Evolutionary conservation across 768 basidiomycete genomes (phyloP).

Genomic region (Podaxis sp.): DNA sequence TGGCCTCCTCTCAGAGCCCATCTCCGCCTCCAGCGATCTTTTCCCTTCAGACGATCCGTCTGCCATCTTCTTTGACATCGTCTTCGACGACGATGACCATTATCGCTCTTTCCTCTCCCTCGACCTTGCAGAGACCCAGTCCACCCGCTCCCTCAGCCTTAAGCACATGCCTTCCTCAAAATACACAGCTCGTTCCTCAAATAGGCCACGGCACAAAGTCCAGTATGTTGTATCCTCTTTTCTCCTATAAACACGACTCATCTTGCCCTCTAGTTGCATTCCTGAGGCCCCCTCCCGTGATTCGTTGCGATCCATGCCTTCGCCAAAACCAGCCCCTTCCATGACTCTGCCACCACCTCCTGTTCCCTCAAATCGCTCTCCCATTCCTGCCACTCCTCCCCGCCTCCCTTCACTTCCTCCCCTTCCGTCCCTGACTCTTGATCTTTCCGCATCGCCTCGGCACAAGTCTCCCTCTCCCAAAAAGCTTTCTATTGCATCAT

Average conservation of each 20-base stretch:
- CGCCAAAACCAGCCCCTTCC: conserved; percentile 57
- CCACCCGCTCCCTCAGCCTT: conserved; percentile 34
- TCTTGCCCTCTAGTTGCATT: conserved; percentile 20
- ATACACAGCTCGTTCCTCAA: conserved; percentile 7
- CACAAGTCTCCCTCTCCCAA: conserved; percentile 16
- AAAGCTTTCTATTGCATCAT: conserved; percentile 17
- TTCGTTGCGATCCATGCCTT: conserved; percentile 47
- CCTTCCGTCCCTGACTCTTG: conserved; percentile 22
- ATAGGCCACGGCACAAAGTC: conserved; percentile 13
- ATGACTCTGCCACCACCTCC: conserved; percentile 45
- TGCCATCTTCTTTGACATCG: conserved; percentile 45
- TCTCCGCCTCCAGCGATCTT: conserved; percentile 30
- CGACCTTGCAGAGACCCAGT: conserved; percentile 56
- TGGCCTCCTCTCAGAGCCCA: conserved; percentile 42
- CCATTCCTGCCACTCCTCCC: conserved; percentile 20
- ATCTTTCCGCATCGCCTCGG: conserved; percentile 15
- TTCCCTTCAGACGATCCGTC: conserved; percentile 22
- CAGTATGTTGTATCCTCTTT: conserved; percentile 17
- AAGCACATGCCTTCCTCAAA: conserved; percentile 26
- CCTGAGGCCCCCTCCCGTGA: conserved; percentile 25
- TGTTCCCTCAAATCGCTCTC: conserved; percentile 9
- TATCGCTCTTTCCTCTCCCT: conserved; percentile 64
- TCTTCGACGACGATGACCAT: conserved; percentile 33
- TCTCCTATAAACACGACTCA: not conserved
- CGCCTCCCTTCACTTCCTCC: conserved; percentile 28